Evolutionary conservation across 2,329 filamentous ascomycete genomes (phyloP).

Genomic region (Fusarium cicatricum): DNA sequence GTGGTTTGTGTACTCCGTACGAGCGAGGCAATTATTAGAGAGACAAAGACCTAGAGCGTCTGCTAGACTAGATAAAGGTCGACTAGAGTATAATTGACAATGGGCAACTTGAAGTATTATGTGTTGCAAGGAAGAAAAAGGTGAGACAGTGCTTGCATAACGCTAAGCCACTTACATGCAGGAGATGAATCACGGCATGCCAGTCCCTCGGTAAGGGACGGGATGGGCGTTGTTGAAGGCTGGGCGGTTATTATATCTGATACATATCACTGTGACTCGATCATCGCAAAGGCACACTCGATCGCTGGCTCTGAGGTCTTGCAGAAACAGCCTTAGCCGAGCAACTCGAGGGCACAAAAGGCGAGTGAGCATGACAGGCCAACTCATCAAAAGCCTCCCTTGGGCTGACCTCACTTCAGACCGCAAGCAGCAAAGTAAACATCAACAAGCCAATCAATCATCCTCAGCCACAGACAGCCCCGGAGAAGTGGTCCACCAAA

Average conservation of each 20-base stretch:
- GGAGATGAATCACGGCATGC: conserved; percentile 27
- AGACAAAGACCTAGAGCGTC: too few relatives aligned
- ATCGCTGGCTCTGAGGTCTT: too few relatives aligned
- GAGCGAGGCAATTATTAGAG: too few relatives aligned
- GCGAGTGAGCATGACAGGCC: conserved; percentile 4
- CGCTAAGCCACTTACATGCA: conserved; percentile 21
- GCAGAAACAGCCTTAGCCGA: neutral
- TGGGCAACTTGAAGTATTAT: too few relatives aligned
- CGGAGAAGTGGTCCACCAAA: conserved; percentile 16
- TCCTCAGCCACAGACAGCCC: conserved; percentile 13
- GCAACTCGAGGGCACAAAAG: neutral
- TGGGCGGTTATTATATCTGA: neutral
- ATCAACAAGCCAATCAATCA: conserved; percentile 27
- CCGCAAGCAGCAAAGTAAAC: conserved; percentile 16
- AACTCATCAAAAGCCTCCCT: conserved; percentile 18
- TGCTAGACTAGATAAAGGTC: too few relatives aligned
- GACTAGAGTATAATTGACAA: too few relatives aligned
- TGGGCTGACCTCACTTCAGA: conserved; percentile 16
- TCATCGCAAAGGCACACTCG: too few relatives aligned
- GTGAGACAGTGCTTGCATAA: neutral
- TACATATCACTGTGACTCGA: neutral
- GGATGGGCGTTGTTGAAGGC: conserved; percentile 1
- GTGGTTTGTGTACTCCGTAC: too few relatives aligned
- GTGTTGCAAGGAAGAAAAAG: too few relatives aligned
- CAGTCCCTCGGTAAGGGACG: conserved; percentile 21